Evolutionary conservation across 1,139 yeast genomes (phyloP).

Genomic region (Scheffersomyces illinoinensis): DNA sequence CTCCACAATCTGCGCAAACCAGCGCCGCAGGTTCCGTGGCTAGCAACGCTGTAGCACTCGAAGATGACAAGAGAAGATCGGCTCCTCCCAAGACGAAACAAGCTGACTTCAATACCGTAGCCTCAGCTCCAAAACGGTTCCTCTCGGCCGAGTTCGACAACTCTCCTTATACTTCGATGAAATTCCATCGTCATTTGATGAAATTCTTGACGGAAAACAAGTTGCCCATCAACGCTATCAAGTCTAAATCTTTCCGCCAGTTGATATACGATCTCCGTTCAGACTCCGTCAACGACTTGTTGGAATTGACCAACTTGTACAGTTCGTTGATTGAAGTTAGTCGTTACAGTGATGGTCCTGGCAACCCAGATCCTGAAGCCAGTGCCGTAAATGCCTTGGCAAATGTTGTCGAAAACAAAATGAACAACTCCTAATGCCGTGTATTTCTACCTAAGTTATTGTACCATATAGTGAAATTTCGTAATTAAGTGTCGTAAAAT

Average conservation of each 20-base stretch:
- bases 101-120: constrained; percentile 2
- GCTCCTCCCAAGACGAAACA: constrained; percentile 2
- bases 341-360: constrained; percentile 10
- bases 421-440: neutral
- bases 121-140: constrained; percentile 14
- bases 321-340: constrained; percentile 49
- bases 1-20: constrained; percentile 3
- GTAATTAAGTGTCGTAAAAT: neutral
- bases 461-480: neutral
- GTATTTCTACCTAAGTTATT: neutral
- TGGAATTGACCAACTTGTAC: constrained; percentile 48
- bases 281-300: constrained; percentile 47
- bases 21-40: constrained; percentile 4
- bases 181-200: constrained; percentile 54
- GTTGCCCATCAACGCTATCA: constrained; percentile 47
- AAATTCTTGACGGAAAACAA: constrained; percentile 54
- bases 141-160: constrained; percentile 41
- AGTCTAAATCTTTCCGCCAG: constrained; percentile 55
- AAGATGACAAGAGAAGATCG: constrained; percentile 5
- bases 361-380: constrained; percentile 9
- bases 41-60: constrained; percentile 2
- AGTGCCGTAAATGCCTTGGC: constrained; percentile 16
- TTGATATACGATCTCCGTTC: constrained; percentile 51
- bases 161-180: constrained; percentile 44
- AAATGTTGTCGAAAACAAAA: constrained; percentile 14